Evolutionary conservation across 1,139 yeast species (phyloP), one percentile per base, ranked within the genome.

Genomic region (Suhomyces taliae): DNA sequence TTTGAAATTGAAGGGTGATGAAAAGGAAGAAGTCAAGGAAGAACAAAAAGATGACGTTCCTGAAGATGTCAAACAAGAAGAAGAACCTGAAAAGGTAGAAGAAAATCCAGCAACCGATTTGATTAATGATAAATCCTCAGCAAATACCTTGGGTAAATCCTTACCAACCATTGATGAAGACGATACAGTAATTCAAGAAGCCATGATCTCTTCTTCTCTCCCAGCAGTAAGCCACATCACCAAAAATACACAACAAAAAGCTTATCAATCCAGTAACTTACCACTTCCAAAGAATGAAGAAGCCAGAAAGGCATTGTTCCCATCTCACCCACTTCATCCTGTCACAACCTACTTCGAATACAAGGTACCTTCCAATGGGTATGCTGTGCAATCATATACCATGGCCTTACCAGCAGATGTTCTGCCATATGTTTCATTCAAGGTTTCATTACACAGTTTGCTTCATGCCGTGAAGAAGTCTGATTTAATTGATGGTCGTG

Each of bases 311-410:
- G 55, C 67, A 0, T 57, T 74, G 35, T 74, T 74, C 53, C 76
- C 78, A 4, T 58, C 67, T 1, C 72, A 64, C 10, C 57, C 63
- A 2, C 52, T 48, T 8, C 62, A 60, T 12, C 53, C 60, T 7
- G 46, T 54, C 24, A 56, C 60, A 3, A 56, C 61, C 19, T 55
- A 61, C 27, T 76, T 78, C 51, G 82, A 79, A 46, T 79, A 76
- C 55, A 67, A 65, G 44, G 69, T 79, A 49, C 69, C 70, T 10
- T 69, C 82, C 0, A 68, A 70, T 39, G 81, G 81, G 1, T 74
- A 66, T 50, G 65, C 73, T 10, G 58, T 68, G 12, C 76, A 72
- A 50, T 66, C 78, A 6, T 76, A 72, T 51, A 61, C 81, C 0
- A 43, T 80, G 6, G 57, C 70, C 0, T 64, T 81, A 41, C 82